Evolutionary conservation across 148 eudicot genomes (phyloP).

Genomic region (Rhododendron ferrugineum): DNA sequence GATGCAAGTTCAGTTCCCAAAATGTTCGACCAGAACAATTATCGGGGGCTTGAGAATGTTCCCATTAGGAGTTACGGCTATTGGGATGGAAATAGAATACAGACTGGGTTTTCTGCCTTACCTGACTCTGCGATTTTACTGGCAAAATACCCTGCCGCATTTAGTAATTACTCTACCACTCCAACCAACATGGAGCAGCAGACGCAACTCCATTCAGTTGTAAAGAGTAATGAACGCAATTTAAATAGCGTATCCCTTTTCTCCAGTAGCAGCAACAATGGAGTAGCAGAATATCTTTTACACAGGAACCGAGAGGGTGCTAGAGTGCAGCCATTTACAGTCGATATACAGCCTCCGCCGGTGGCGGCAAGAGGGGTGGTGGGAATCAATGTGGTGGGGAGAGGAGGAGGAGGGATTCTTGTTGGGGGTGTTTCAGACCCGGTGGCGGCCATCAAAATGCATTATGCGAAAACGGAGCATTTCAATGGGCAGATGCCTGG

Average conservation of each 20-base stretch:
- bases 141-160: slow-evolving; percentile 70
- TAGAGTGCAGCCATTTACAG: slow-evolving; percentile 40
- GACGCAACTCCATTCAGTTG: slow-evolving; percentile 27
- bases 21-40: slow-evolving; percentile 25
- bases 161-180: slow-evolving; percentile 35
- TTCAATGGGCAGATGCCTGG: slow-evolving; percentile 29
- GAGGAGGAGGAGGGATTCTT: slow-evolving; percentile 33
- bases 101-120: slow-evolving; percentile 48
- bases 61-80: slow-evolving; percentile 58
- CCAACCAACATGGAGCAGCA: slow-evolving; percentile 35
- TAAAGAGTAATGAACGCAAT: slow-evolving; percentile 25
- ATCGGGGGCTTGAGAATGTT: slow-evolving; percentile 46
- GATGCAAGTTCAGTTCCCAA: slow-evolving; percentile 24
- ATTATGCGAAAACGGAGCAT: slow-evolving; percentile 51
- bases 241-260: slow-evolving; percentile 41
- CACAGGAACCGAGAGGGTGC: slow-evolving; percentile 31
- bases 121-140: slow-evolving; percentile 63
- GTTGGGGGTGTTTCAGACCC: slow-evolving; percentile 72
- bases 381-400: slow-evolving; percentile 43
- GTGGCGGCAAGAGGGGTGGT: slow-evolving; percentile 29
- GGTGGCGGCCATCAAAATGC: slow-evolving; percentile 70
- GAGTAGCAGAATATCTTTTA: slow-evolving; percentile 28
- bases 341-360: slow-evolving; percentile 39
- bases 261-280: slow-evolving; percentile 39
- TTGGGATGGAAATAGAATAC: slow-evolving; percentile 70